Evolutionary conservation across 306 rosid genomes (phyloP).

Genomic region (Neltuma alba): DNA sequence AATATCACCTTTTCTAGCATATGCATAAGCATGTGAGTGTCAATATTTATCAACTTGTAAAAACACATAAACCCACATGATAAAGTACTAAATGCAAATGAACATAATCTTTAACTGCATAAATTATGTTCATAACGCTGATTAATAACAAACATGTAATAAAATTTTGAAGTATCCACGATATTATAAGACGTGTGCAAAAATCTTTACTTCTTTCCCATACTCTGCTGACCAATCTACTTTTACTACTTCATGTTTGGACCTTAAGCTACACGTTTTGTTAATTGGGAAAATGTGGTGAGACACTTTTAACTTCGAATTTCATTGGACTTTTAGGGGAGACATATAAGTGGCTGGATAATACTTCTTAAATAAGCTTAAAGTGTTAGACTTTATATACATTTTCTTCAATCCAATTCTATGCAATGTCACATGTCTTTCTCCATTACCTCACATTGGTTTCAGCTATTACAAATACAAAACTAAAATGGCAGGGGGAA

Average conservation of each 20-base stretch:
- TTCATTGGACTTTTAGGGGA: neutral
- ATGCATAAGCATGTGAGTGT: neutral
- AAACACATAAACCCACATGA: neutral
- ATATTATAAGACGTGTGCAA: neutral
- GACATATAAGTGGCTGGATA: neutral
- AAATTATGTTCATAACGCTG: neutral
- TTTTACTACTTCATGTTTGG: neutral
- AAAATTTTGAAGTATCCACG: neutral
- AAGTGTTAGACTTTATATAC: neutral
- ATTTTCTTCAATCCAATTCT: neutral
- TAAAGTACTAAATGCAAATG: neutral
- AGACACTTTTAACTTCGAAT: neutral
- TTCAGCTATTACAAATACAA: neutral
- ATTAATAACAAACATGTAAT: neutral
- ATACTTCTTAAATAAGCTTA: neutral
- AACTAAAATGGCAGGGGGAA: neutral
- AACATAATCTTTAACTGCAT: neutral
- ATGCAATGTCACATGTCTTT: neutral
- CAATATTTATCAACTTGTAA: neutral
- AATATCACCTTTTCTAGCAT: conserved; percentile 18
- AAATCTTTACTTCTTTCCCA: neutral
- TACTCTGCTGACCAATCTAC: neutral
- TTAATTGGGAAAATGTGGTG: neutral
- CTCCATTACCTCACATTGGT: neutral
- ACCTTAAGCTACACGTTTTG: neutral